These are phyloP conservation scores for Leccinum variicolor DNA, from an alignment of 768 basidiomycete species.

Conservation along the genomic window DNA sequence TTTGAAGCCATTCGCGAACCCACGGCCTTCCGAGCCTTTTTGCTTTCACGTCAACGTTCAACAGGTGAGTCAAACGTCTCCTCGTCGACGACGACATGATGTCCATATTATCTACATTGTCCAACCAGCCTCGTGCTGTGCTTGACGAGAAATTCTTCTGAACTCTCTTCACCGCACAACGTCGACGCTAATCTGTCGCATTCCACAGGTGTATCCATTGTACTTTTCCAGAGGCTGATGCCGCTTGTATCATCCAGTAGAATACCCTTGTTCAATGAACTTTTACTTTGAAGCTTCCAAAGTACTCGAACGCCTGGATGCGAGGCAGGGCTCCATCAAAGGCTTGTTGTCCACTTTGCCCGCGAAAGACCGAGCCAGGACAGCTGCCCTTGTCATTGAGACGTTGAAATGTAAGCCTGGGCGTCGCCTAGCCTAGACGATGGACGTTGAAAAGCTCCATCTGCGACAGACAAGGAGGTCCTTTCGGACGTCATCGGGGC, in stretches of 20 bases:
- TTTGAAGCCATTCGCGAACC: constrained; percentile 22
- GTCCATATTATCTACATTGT: constrained; percentile 86
- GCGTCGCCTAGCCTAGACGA: background rate
- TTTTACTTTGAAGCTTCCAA: constrained; percentile 92
- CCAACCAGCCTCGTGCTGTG: constrained; percentile 52
- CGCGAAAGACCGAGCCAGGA: constrained; percentile 71
- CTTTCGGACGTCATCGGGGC: constrained; percentile 66
- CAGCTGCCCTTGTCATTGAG: constrained; percentile 87
- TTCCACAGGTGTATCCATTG: constrained; percentile 10
- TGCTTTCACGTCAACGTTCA: background rate
- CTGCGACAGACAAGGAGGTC: constrained; percentile 66
- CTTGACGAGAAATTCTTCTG: constrained; percentile 45
- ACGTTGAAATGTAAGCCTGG: constrained; percentile 83
- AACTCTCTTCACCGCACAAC: constrained; percentile 12
- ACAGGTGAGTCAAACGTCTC: constrained; percentile 20
- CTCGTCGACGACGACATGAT: constrained; percentile 43
- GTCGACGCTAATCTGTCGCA: constrained; percentile 27
- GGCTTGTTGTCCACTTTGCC: constrained; percentile 71
- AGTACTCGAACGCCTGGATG: constrained; percentile 80
- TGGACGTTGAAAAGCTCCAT: constrained; percentile 2
- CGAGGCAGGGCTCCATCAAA: constrained; percentile 91
- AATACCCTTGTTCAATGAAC: constrained; percentile 61
- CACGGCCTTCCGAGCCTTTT: background rate
- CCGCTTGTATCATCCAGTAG: constrained; percentile 25
- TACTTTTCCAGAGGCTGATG: constrained; percentile 25